These are phyloP conservation scores for Alternaria alternata DNA, from an alignment of 2,329 filamentous ascomycete species.

Conservation along the genomic window DNA sequence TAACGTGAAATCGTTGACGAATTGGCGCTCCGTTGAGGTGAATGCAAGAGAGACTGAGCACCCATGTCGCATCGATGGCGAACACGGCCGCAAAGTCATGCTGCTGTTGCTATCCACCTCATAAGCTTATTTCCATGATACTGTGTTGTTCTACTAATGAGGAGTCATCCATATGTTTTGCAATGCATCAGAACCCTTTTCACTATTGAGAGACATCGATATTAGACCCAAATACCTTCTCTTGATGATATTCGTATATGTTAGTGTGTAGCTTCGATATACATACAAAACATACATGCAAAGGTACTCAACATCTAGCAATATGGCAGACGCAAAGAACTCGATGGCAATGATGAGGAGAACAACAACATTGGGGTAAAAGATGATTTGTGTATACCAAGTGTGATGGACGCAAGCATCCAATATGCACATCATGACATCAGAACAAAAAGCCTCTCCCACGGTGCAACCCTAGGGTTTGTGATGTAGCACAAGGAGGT, in stretches of 20 bases:
- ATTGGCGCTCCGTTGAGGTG: not conserved
- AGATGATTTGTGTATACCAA: not conserved
- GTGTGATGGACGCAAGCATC: not conserved
- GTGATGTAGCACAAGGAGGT: not conserved
- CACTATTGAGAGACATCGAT: too few species aligned
- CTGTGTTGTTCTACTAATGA: not conserved
- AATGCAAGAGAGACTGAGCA: not conserved
- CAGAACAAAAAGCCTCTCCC: not conserved
- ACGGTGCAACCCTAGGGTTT: not conserved
- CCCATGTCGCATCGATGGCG: not conserved
- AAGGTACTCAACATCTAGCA: not conserved
- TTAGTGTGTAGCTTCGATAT: too few species aligned
- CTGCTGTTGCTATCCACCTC: not conserved
- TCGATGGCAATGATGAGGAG: not conserved
- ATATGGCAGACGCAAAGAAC: not conserved
- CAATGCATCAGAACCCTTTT: too few species aligned
- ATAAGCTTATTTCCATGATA: not conserved
- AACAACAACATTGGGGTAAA: not conserved
- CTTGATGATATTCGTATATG: too few species aligned
- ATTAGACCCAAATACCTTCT: too few species aligned
- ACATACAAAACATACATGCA: not conserved
- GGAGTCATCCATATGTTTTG: not conserved
- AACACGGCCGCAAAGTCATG: not conserved
- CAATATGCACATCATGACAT: not conserved
- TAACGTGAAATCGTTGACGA: not conserved